Conservation (phyloP, 345 rosid species). For the Aethionema arabicum region DNA sequence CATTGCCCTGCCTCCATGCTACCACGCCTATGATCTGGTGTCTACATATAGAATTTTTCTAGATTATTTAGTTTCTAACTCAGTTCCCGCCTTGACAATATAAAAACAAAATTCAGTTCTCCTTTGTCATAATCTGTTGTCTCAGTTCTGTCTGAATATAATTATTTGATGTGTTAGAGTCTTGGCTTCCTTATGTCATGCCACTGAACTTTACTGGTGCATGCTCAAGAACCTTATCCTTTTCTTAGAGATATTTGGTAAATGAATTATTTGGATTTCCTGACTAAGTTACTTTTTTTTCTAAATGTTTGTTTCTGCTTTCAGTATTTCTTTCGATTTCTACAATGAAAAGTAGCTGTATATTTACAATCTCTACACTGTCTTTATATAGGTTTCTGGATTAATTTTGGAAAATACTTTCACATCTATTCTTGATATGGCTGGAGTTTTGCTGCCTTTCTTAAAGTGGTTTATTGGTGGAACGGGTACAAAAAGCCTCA, state of each 20-base stretch:
- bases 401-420: constrained; percentile 94
- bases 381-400: constrained; percentile 59
- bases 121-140: background rate
- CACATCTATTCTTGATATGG: constrained; percentile 99
- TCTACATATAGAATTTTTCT: background rate
- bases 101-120: background rate
- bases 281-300: background rate
- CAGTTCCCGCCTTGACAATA: too few species aligned
- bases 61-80: background rate
- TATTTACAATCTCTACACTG: constrained; percentile 11
- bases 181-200: constrained; percentile 4
- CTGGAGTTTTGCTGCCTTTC: constrained; percentile 90
- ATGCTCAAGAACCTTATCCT: background rate
- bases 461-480: constrained; percentile 97
- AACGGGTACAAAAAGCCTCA: constrained; percentile 69
- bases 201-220: background rate
- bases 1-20: too few species aligned
- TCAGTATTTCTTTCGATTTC: constrained; percentile 2
- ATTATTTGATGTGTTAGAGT: background rate
- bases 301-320: constrained; percentile 6
- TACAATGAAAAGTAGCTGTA: constrained; percentile 3
- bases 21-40: background rate
- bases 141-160: background rate
- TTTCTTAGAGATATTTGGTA: background rate
- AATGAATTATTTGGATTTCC: constrained; percentile 4